Evolutionary conservation across 495 filamentous ascomycete species (phyloP), one percentile per base, ranked within the genome.

Genomic region (Apodospora peruviana): DNA sequence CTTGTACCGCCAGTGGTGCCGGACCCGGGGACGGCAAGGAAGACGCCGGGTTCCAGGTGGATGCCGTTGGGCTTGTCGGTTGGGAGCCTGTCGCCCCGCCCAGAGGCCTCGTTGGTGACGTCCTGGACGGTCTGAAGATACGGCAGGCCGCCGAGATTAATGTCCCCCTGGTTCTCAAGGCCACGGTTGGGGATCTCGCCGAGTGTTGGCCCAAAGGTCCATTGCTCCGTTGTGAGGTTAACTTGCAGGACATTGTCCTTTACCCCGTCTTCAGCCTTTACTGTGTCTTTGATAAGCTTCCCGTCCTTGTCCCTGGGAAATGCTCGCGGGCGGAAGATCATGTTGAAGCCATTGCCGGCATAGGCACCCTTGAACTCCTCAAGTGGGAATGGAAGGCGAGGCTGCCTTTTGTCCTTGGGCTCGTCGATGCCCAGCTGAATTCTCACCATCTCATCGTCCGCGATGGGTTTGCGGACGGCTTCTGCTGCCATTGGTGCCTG

Each of bases 311-410:
- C n/a, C n/a, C n/a, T n/a, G n/a, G 4, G 3, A 4, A 16, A 16
- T 16, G 14, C 11, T n/a, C 21, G 19, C 8, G 46, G 46, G 22
- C 18, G 24, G 18, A 29, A 48, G n/a, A 48, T 35, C 46, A 48
- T 22, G 35, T 40, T 41, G 40, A 48, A 41, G 3, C 46, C 46
- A 36, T 48, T 48, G 19, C 46, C 46, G 24, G 37, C 9, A 7
- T 24, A 48, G 16, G 46, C 22, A 18, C 46, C 46, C 14, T 40
- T 40, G 16, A 48, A 41, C 5, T 41, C 35, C 36, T 34, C 19
- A 19, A 48, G 46, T 12, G 46, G 46, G 18, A 48, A 48, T 14
- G 16, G 14, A 22, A 48, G 46, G 5, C 16, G 40, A 40, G 37
- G 37, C 37, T 40, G 12, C 37, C 37, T 11, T 32, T 19, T 18